Evolutionary conservation across 225 moss, liverwort and hornwort species (phyloP), one percentile per base, ranked within the genome.

Genomic region (Physcomitrium patens): DNA sequence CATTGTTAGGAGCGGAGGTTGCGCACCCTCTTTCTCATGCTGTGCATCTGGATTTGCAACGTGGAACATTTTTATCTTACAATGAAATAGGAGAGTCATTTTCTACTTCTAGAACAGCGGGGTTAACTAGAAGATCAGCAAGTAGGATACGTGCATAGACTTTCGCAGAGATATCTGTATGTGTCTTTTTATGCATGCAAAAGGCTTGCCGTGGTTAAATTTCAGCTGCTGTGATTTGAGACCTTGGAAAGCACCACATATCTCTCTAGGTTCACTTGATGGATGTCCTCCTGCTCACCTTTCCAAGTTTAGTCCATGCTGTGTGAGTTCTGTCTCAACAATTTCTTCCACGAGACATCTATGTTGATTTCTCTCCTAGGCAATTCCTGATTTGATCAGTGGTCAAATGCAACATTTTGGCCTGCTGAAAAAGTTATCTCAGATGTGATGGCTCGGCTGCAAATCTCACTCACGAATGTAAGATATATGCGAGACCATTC

Each of bases 1-100:
- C 84, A 84, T 80, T 84, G 80, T 84, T 80, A 37, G 46, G 74
- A 84, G 60, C 45, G 55, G 74, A 74, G 80, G 67, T 74, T 69
- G 74, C 53, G 41, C n/a, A 41, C 63, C 55, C 52, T 59, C 71
- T 61, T 20, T 61, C 20, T 67, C 77, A 69, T 61, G 16, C 56
- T 28, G 42, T 66, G 65, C 70, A 65, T 67, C 66, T 43, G 67
- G 57, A 59, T 51, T 27, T 62, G 47, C 50, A 64, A 71, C 19
- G 69, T 64, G 72, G 72, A 63, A 59, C n/a, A 47, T 51, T 69
- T 72, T 78, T 61, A 65, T 69, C 79, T 54, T 45, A 51, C 56
- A 31, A 56, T 82, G 82, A 76, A 49, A 71, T 56, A 27, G 37
- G 63, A 62, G 26, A 70, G 53, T 46, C 46, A 46, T 22, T 67